A percentile compares a stretch with the other conserved stretches of the same genome.
phyloP scores from a whole-genome alignment of 2,329 filamentous ascomycete species.

The Pseudocercospora fuligena region DNA sequence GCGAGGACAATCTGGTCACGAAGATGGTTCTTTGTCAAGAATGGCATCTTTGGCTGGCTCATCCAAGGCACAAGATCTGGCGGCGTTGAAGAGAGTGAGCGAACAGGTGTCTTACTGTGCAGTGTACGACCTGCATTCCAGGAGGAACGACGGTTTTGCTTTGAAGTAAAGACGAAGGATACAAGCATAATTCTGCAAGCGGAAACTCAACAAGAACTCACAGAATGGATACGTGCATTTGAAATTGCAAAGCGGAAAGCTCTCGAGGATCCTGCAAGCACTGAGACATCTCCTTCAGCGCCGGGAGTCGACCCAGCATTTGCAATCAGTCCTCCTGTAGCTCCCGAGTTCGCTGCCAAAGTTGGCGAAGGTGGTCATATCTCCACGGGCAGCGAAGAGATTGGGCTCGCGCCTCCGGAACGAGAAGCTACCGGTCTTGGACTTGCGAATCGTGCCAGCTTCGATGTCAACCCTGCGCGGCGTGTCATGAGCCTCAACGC shows the following conservation, averaged over 20 bases:
- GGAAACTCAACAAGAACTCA: slow-evolving; percentile 89
- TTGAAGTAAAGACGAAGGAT: slow-evolving; percentile 98
- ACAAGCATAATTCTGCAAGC: slow-evolving; percentile 87
- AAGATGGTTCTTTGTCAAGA: slow-evolving; percentile 93
- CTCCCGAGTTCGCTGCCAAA: slow-evolving; percentile 89
- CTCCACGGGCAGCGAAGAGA: slow-evolving; percentile 60
- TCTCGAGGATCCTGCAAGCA: slow-evolving; percentile 71
- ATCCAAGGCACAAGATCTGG: slow-evolving; percentile 77
- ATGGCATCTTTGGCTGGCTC: slow-evolving; percentile 95
- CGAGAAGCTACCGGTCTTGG: slow-evolving; percentile 40
- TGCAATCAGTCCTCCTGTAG: slow-evolving; percentile 84
- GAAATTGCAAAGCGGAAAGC: slow-evolving; percentile 93
- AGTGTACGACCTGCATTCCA: slow-evolving; percentile 88
- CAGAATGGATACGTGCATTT: slow-evolving; percentile 91
- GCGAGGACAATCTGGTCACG: slow-evolving; percentile 87
- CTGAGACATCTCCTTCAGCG: slow-evolving; percentile 48
- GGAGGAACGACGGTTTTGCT: slow-evolving; percentile 94
- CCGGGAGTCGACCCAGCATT: slow-evolving; percentile 73
- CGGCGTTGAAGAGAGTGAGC: slow-evolving; percentile 92
- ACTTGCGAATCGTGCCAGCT: slow-evolving; percentile 67
- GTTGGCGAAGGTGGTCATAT: slow-evolving; percentile 66
- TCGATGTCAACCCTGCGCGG: slow-evolving; percentile 65
- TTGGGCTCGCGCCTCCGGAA: slow-evolving; percentile 58
- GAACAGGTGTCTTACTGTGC: slow-evolving; percentile 92
- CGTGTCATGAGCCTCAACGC: slow-evolving; percentile 55